These are phyloP conservation scores for Mucor lusitanicus DNA, from an alignment of 371 early-diverging fungal species.

Conservation along the genomic window DNA sequence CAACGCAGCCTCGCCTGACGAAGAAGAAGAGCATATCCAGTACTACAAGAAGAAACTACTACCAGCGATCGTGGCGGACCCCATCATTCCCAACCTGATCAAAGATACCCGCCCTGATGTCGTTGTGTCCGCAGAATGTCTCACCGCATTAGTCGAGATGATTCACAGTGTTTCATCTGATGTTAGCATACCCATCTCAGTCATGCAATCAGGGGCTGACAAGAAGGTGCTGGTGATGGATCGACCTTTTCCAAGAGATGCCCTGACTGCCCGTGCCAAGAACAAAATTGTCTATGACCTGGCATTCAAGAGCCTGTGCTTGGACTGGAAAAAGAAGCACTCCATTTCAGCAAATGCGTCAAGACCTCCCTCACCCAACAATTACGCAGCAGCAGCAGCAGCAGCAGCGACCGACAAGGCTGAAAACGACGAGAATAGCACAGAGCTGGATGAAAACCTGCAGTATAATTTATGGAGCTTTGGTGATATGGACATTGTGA, in stretches of 20 bases:
- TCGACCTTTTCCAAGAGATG: slow-evolving; percentile 14
- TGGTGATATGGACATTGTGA: slow-evolving; percentile 23
- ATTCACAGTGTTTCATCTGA: neutral
- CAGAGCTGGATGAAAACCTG: slow-evolving; percentile 16
- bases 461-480: slow-evolving; percentile 28
- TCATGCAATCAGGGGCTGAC: neutral
- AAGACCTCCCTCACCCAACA: neutral
- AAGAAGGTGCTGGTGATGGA: slow-evolving; percentile 12
- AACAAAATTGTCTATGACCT: slow-evolving; percentile 11
- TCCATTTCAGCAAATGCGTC: neutral
- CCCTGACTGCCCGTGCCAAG: slow-evolving; percentile 5
- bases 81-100: neutral
- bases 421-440: neutral
- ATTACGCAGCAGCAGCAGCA: neutral
- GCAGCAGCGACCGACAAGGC: neutral
- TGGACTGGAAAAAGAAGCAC: slow-evolving; percentile 20
- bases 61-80: neutral
- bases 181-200: slow-evolving; percentile 8
- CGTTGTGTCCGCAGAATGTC: slow-evolving; percentile 7
- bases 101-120: neutral
- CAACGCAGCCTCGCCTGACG: neutral
- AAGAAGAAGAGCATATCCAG: neutral
- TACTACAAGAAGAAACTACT: slow-evolving; percentile 12
- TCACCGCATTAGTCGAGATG: slow-evolving; percentile 6
- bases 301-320: slow-evolving; percentile 15